Evolutionary conservation across 2,329 filamentous ascomycete genomes (phyloP), one percentile per base, ranked within the genome.

Genomic region (Neofusicoccum sp.): DNA sequence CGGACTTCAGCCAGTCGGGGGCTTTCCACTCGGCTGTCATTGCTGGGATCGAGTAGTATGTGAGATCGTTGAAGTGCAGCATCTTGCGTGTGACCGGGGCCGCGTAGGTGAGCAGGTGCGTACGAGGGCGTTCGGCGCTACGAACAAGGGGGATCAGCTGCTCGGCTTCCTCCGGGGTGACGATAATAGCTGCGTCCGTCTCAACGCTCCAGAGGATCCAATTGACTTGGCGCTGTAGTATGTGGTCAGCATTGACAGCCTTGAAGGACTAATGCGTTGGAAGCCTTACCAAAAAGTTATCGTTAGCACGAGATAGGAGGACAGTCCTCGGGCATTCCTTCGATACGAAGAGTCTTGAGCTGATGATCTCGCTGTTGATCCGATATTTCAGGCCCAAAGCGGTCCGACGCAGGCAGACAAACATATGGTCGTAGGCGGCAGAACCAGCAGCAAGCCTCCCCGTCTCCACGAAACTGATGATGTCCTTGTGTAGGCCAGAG

Each of bases 101-200:
- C 0, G 87, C 79, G 64, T 90, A 90, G 0, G 79, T 74, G 0
- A 89, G 68, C 0, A 90, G 74, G 61, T 84, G 78, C 0, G 80
- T 79, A 0, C 14, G 3, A 1, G 69, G 37, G 0, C 37, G 41
- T 4, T 39, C 22, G 0, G 44, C 11, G 0, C 47, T 16, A 6
- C 31, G 33, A 8, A 88, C 66, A 0, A 78, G 65, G 0, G 79
- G 78, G 3, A 90, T 78, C 0, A 89, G 66, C 0, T 68, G 49
- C 62, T 90, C 85, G 0, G 82, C 86, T 70, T 91, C 88, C 66
- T 90, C 87, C 0, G 87, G 84, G 33, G 84, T 85, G 1, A 90
- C 69, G 1, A 90, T 71, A 0, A 91, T 65, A 0, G 82, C 87
- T 0, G 77, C 81, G 6, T 83, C 68, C 0, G 76, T 75, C 0